Evolutionary conservation across 257 asterid genomes (phyloP).

Genomic region (Solanum virginianum): DNA sequence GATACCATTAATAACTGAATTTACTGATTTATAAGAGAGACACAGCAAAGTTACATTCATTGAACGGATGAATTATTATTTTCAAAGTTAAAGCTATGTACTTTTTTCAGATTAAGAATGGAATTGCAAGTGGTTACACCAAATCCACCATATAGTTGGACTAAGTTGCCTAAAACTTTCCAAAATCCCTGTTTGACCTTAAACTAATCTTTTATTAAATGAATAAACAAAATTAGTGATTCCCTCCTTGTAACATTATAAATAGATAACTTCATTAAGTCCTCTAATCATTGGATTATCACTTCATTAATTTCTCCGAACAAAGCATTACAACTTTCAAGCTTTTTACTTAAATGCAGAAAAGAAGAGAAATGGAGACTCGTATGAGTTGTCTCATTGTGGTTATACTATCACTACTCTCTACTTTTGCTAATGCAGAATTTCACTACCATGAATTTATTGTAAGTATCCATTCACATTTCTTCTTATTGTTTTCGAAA

Average conservation of each 20-base stretch:
- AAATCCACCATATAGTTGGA: slow-evolving; percentile 30
- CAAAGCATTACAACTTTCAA: neutral
- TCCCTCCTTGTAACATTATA: slow-evolving; percentile 11
- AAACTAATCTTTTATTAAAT: neutral
- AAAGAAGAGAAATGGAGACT: slow-evolving; percentile 13
- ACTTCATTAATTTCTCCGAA: neutral
- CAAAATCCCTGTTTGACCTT: slow-evolving; percentile 13
- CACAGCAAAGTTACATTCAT: neutral
- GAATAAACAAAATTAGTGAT: neutral
- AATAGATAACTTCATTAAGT: slow-evolving; percentile 9
- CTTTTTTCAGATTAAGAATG: neutral
- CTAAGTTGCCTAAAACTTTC: slow-evolving; percentile 10
- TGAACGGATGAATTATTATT: too few species aligned
- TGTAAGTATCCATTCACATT: slow-evolving; percentile 7
- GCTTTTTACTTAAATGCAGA: neutral
- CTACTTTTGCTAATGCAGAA: slow-evolving; percentile 29
- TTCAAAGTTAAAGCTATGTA: too few species aligned
- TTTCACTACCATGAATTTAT: slow-evolving; percentile 36
- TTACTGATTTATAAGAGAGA: neutral
- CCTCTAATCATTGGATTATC: neutral
- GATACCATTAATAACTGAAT: neutral
- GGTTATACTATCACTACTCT: slow-evolving; percentile 2
- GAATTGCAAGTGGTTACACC: slow-evolving; percentile 30
- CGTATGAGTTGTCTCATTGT: neutral
- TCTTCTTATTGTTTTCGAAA: neutral